Evolutionary conservation across 2,329 filamentous ascomycete species (phyloP), one percentile per base, ranked within the genome.

Genomic region (Ophiostoma ips): DNA sequence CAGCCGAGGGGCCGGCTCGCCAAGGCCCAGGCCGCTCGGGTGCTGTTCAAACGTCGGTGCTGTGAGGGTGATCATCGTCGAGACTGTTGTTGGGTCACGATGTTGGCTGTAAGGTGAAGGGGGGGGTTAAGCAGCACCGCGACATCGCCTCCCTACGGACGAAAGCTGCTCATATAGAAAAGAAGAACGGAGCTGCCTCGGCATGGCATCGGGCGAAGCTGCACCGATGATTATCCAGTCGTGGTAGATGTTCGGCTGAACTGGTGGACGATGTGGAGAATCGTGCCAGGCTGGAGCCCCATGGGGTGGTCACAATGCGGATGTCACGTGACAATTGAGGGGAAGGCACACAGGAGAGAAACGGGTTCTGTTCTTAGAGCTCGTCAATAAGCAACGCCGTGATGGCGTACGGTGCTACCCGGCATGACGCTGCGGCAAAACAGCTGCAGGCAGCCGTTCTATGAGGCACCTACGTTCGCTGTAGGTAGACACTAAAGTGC

Each of bases 21-120:
- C 49, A 11, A 59, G 48, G 38, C 58, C 58, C 10, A 58, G 50
- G 12, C 55, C 57, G 15, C 45, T 46, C 9, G 48, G 46, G 46
- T 59, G 58, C 24, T 59, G 58, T 51, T 58, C 58, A 33, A 57
- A 13, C 1, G 46, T 48, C 21, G 50, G 54, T 1, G 50, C 48
- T 10, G 49, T 49, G 13, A 55, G 19, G 10, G 12, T 35, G 5
- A 51, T 49, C 49, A 50, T 50, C 31, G 33, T 44, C 37, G 21
- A 21, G 16, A 6, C 19, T 24, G 37, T 3, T 24, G 19, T n/a
- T n/a, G n/a, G n/a, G n/a, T 30, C 38, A 41, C 19, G 38, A 10
- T 9, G 37, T n/a, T n/a, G 3, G 24, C 16, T 30, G 24, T 13
- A 16, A 16, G 40, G 3, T 5, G 8, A 15, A 24, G 15, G 1